Percentiles rank a stretch among this genome's conserved stretches.
Conservation (phyloP, 2,329 filamentous ascomycete species). For the Aspergillus novoparasiticus region DNA sequence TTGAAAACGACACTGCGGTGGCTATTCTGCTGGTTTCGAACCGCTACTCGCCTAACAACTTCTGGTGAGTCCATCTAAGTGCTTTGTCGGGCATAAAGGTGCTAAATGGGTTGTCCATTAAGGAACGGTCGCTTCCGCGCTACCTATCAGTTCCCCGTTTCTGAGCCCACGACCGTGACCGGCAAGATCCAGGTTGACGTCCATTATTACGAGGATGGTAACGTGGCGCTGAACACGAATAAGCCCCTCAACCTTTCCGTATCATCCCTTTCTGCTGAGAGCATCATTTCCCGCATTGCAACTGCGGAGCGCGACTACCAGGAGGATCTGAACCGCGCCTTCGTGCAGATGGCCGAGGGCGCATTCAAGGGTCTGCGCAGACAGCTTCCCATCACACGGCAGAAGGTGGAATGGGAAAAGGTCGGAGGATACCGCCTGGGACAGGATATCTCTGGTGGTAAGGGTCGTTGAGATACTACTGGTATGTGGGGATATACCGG, state of each 20-base stretch:
- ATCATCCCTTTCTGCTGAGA: conserved; percentile 64
- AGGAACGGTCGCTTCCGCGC: conserved; percentile 98
- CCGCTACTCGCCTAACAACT: conserved; percentile 98
- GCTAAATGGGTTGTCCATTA: not conserved
- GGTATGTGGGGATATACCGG: not conserved
- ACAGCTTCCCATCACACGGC: conserved; percentile 92
- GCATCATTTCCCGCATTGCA: conserved; percentile 78
- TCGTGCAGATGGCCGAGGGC: conserved; percentile 84
- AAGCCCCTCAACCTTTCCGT: conserved; percentile 70
- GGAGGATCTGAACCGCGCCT: conserved; percentile 90
- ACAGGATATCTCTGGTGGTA: conserved; percentile 74
- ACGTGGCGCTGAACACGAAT: conserved; percentile 88
- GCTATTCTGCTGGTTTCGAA: conserved; percentile 87
- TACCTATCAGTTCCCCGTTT: conserved; percentile 75
- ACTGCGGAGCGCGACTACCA: conserved; percentile 87
- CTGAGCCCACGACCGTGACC: conserved; percentile 60
- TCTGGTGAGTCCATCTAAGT: conserved; percentile 64
- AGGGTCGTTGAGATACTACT: conserved; percentile 35
- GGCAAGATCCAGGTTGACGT: conserved; percentile 91
- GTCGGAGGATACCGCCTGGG: conserved; percentile 87
- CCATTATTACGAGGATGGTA: conserved; percentile 99
- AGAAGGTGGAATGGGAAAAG: conserved; percentile 99
- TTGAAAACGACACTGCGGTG: conserved; percentile 72
- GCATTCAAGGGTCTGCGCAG: conserved; percentile 91
- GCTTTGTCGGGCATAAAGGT: no score